Percentiles rank a stretch among this genome's conserved stretches.
Evolutionary conservation across 2,329 filamentous ascomycete species (phyloP).

Genomic region (Aspergillus uvarum): DNA sequence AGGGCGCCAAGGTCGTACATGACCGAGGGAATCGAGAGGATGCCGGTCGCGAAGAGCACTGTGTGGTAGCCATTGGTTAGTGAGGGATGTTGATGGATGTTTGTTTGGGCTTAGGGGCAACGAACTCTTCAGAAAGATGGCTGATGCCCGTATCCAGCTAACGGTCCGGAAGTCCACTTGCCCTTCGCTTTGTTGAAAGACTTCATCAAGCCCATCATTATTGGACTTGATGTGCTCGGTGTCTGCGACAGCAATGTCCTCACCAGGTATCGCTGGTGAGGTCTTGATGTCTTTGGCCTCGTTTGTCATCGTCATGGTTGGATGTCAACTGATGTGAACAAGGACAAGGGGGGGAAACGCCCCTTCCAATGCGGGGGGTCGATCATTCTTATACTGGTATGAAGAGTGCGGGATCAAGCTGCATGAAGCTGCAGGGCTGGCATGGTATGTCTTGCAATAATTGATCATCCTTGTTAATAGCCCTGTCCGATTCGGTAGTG

Average conservation of each 20-base stretch:
- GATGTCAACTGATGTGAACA: background rate
- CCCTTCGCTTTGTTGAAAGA: constrained; percentile 51
- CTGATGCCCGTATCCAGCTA: constrained; percentile 51
- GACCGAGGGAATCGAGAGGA: constrained; percentile 22
- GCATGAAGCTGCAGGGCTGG: background rate
- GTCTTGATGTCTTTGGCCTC: constrained; percentile 14
- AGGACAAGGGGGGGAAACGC: background rate
- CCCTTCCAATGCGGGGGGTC: background rate
- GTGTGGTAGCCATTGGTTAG: background rate
- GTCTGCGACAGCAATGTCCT: constrained; percentile 26
- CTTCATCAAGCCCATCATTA: constrained; percentile 36
- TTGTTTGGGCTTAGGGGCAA: background rate
- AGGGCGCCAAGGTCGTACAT: constrained; percentile 21
- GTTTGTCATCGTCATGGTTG: constrained; percentile 3
- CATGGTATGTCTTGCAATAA: background rate
- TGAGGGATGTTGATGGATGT: no score
- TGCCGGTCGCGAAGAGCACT: constrained; percentile 26
- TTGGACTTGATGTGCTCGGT: constrained; percentile 25
- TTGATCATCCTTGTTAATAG: background rate
- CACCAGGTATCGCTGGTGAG: constrained; percentile 2
- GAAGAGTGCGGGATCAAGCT: background rate
- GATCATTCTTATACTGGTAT: background rate
- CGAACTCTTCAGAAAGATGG: constrained; percentile 54
- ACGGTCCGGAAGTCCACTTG: constrained; percentile 56
- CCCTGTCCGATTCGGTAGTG: background rate